A percentile compares a stretch with the other conserved stretches of the same genome.
These are phyloP conservation scores for Dendrobium huoshanense DNA, from an alignment of 106 monocot genomes.

Conservation along the genomic window DNA sequence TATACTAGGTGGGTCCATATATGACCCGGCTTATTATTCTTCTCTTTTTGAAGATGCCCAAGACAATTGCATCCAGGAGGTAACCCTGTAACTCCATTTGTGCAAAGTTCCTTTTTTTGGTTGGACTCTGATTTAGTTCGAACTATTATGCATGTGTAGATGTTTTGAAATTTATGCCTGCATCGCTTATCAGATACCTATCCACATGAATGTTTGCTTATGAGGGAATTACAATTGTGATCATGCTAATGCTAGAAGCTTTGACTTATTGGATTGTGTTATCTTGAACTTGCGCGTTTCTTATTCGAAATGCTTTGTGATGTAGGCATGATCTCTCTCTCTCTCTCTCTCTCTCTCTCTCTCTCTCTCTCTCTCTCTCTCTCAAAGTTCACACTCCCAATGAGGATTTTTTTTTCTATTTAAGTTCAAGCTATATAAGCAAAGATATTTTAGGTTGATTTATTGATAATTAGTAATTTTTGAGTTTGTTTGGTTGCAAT, in stretches of 20 bases:
- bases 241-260: background rate
- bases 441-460: background rate
- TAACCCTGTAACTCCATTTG: background rate
- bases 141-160: background rate
- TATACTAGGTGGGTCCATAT: constrained; percentile 36
- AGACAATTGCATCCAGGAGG: constrained; percentile 15
- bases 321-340: background rate
- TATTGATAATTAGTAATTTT: background rate
- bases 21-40: constrained; percentile 43
- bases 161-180: background rate
- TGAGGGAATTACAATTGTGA: background rate
- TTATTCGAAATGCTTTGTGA: background rate
- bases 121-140: background rate
- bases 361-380: too few relatives aligned
- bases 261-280: background rate
- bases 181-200: background rate
- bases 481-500: background rate
- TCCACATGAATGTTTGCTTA: background rate
- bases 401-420: background rate
- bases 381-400: too few relatives aligned
- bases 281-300: background rate
- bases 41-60: constrained; percentile 43
- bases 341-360: too few relatives aligned
- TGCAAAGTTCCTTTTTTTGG: background rate
- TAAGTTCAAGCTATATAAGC: background rate